Evolutionary conservation across 2,329 filamentous ascomycete genomes (phyloP).

Genomic region (Neospermospora avenae): DNA sequence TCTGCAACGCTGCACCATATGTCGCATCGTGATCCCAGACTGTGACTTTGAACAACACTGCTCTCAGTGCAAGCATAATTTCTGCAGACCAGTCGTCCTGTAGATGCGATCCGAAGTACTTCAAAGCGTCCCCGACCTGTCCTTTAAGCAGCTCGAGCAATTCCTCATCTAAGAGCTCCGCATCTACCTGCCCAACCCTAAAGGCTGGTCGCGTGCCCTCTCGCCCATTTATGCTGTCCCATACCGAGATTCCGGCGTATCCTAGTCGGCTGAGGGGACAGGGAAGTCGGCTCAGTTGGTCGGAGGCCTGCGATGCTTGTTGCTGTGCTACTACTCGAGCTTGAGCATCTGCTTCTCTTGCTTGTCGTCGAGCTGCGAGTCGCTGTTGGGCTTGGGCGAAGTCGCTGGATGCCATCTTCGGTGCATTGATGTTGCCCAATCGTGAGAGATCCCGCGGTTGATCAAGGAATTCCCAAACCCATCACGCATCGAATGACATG

Average conservation of each 20-base stretch:
- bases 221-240: conserved; percentile 69
- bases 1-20: conserved; percentile 90
- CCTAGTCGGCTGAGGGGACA: conserved; percentile 60
- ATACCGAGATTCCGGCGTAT: conserved; percentile 49
- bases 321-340: conserved; percentile 50
- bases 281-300: conserved; percentile 55
- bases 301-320: conserved; percentile 51
- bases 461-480: conserved; percentile 41
- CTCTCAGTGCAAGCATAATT: conserved; percentile 73
- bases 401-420: conserved; percentile 35
- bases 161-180: conserved; percentile 92
- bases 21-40: conserved; percentile 97
- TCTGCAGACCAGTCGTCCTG: conserved; percentile 86
- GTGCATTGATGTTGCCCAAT: conserved; percentile 32
- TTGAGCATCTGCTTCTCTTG: conserved; percentile 65
- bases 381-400: conserved; percentile 89
- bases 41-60: conserved; percentile 86
- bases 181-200: conserved; percentile 92
- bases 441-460: conserved; percentile 27
- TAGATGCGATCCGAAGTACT: conserved; percentile 76
- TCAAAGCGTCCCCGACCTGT: conserved; percentile 84
- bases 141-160: conserved; percentile 78
- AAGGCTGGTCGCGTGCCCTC: conserved; percentile 83
- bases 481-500: background rate
- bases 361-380: conserved; percentile 74